Evolutionary conservation across 305 asterid genomes (phyloP), one percentile per base, ranked within the genome.

Genomic region (Ilex paraguariensis): DNA sequence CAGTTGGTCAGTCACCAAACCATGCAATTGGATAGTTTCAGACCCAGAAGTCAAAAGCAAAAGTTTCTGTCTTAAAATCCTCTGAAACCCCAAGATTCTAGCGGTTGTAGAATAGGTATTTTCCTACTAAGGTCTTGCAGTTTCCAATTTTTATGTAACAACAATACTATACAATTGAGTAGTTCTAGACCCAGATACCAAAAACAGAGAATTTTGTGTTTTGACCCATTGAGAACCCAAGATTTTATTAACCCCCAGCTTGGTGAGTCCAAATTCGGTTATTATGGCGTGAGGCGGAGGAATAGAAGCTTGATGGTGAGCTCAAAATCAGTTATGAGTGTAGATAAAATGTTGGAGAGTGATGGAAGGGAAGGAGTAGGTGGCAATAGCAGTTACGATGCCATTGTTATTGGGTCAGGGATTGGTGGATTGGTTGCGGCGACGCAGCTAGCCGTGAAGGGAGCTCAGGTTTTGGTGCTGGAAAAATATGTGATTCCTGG

Each of bases 401-500:
- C 95, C 39, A 84, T 93, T 61, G 93, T 93, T 32, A 79, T 93
- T 54, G 99, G 99, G n/a, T 93, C 99, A 6, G 99, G 97, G 57
- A 78, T 87, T 36, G 99, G 97, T 32, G 99, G 97, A 17, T 72
- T 93, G 62, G 99, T 93, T 66, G 95, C 97, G n/a, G 96, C 91
- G 14, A 87, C 99, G 0, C 99, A 93, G 80, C 78, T 93, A 66
- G 99, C 99, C 0, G 96, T 93, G 14, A 90, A 88, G 78, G 97
- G 99, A 48, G 97, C 91, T 13, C 82, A 82, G 78, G 95, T 93
- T 67, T 81, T 93, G 76, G 97, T 87, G 39, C 56, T 93, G 64
- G 99, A 93, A 84, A 93, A 90, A 82, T 90, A 93, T 75, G 93
- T 93, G 54, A 88, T 93, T 75, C 99, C 97, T 59, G 99, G 99